Conservation (phyloP, 441 rosid species). For the Euphorbia celastroides region DNA sequence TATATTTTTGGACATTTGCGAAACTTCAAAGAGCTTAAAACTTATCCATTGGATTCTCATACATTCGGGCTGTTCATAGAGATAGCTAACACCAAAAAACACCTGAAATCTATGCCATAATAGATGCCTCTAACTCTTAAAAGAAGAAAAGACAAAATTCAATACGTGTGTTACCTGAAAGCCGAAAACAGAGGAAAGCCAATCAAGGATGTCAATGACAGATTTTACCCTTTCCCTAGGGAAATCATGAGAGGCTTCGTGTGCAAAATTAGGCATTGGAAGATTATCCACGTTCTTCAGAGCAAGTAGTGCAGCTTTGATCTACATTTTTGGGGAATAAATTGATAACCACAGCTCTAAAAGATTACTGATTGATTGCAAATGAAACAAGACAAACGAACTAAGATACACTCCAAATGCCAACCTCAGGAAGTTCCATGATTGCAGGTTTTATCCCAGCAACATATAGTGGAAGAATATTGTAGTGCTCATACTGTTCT, state of each 20-base stretch:
- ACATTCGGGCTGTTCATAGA: neutral
- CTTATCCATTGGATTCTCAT: neutral
- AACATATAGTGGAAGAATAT: constrained; percentile 80
- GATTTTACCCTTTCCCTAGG: constrained; percentile 42
- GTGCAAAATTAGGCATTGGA: constrained; percentile 41
- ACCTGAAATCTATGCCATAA: constrained; percentile 6
- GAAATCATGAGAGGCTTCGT: constrained; percentile 24
- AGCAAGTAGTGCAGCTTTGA: constrained; percentile 75
- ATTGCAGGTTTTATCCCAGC: constrained; percentile 68
- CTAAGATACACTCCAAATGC: constrained; percentile 12
- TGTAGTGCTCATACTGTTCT: constrained; percentile 61
- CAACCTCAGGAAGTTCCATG: constrained; percentile 93
- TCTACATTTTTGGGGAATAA: constrained; percentile 36
- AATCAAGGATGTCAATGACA: constrained; percentile 70
- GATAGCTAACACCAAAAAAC: constrained; percentile 1
- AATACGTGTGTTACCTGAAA: constrained; percentile 65
- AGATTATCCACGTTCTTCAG: constrained; percentile 61
- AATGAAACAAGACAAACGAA: constrained; percentile 16
- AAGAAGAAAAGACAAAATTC: constrained; percentile 6
- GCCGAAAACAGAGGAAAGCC: constrained; percentile 92
- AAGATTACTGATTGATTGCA: constrained; percentile 12
- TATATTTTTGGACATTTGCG: neutral
- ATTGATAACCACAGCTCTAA: constrained; percentile 14
- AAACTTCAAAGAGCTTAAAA: constrained; percentile 4
- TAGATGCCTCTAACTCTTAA: constrained; percentile 6